phyloP scores from a whole-genome alignment of 192 early-diverging fungal species.

The Coemansia sp. region DNA sequence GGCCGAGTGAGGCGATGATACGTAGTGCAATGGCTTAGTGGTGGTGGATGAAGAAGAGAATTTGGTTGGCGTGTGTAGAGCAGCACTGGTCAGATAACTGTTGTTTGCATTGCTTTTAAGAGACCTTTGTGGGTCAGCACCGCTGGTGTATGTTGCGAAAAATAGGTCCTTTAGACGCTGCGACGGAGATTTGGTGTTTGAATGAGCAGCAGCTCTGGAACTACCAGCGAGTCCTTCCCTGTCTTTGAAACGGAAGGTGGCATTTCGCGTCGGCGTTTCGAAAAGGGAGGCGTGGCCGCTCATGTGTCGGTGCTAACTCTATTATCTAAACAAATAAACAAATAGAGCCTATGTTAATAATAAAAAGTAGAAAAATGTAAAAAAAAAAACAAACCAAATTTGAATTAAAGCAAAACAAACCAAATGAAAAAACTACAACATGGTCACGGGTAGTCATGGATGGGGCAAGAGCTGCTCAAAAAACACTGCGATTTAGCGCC shows the following conservation, averaged over 20 bases:
- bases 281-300: slow-evolving; percentile 17
- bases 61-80: slow-evolving; percentile 38
- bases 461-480: too few relatives aligned
- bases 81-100: slow-evolving; percentile 19
- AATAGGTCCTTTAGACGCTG: slow-evolving; percentile 51
- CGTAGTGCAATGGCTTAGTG: neutral
- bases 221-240: slow-evolving; percentile 9
- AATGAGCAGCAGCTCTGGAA: neutral
- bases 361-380: neutral
- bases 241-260: slow-evolving; percentile 22
- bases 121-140: slow-evolving; percentile 14
- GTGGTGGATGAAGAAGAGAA: neutral
- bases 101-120: slow-evolving; percentile 10
- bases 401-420: too few relatives aligned
- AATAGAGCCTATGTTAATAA: neutral
- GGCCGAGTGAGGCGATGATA: neutral
- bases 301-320: slow-evolving; percentile 8
- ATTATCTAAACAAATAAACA: neutral
- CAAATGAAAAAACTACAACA: too few relatives aligned
- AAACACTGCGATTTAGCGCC: too few relatives aligned
- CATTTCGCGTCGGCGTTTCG: slow-evolving; percentile 35
- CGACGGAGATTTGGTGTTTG: slow-evolving; percentile 36
- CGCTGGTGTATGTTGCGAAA: slow-evolving; percentile 49
- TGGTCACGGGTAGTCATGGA: too few relatives aligned
- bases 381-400: neutral